Evolutionary conservation across 768 basidiomycete genomes (phyloP).

Genomic region (Boletellus ananas): DNA sequence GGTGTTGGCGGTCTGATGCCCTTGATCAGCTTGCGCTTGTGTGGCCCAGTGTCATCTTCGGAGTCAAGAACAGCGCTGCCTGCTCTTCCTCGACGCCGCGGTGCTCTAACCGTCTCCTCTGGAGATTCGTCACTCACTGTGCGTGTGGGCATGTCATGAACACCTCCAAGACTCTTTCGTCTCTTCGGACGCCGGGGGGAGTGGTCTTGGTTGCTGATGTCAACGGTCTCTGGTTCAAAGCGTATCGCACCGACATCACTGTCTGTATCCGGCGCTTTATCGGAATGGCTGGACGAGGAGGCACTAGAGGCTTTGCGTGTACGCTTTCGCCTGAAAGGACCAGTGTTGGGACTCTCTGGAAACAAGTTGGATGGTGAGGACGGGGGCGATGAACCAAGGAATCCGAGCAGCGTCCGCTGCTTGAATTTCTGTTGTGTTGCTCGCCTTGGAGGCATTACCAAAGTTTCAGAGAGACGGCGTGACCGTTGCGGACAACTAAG

Average conservation of each 20-base stretch:
- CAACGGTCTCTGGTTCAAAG: conserved; percentile 38
- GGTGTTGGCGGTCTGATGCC: conserved; percentile 41
- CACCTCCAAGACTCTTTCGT: conserved; percentile 9
- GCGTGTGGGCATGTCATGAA: conserved; percentile 11
- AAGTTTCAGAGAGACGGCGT: not conserved
- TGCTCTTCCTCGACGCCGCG: conserved; percentile 21
- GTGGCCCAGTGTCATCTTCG: conserved; percentile 35
- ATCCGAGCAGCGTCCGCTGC: conserved; percentile 44
- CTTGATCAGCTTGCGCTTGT: conserved; percentile 41
- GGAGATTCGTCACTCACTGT: conserved; percentile 21
- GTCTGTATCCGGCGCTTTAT: conserved; percentile 29
- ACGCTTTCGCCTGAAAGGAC: conserved; percentile 15
- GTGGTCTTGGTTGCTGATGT: conserved; percentile 24
- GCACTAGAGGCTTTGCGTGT: conserved; percentile 9
- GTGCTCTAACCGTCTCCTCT: conserved; percentile 17
- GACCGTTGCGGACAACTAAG: not conserved
- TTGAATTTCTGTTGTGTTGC: conserved; percentile 29
- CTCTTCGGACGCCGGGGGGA: conserved; percentile 26
- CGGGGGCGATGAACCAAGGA: conserved; percentile 30
- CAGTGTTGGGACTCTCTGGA: not conserved
- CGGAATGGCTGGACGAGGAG: conserved; percentile 12
- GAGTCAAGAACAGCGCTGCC: conserved; percentile 26
- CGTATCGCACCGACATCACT: conserved; percentile 50
- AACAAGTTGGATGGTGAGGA: conserved; percentile 12
- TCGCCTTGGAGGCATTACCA: not conserved